Evolutionary conservation across 2,329 filamentous ascomycete genomes (phyloP).

Genomic region (Colletotrichum aenigma): DNA sequence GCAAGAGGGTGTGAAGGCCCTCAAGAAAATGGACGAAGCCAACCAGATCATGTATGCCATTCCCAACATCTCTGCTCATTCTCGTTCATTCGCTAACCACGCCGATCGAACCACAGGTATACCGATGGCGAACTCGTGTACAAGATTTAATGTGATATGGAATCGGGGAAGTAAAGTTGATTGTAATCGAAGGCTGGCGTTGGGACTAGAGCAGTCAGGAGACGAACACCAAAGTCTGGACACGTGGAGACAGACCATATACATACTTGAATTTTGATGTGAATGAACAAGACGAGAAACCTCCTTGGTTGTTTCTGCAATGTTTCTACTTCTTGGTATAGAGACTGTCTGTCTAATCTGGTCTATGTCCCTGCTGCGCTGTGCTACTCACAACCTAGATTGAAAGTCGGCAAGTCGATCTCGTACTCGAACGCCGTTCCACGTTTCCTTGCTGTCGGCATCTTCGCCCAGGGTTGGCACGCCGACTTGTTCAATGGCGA

Average conservation of each 20-base stretch:
- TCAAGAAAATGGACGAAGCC: slow-evolving; percentile 78
- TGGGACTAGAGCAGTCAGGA: not conserved
- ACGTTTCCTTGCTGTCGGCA: slow-evolving; percentile 55
- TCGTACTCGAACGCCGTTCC: slow-evolving; percentile 63
- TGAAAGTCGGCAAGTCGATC: slow-evolving; percentile 58
- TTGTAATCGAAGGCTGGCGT: not conserved
- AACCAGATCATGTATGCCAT: slow-evolving; percentile 90
- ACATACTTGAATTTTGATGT: not conserved
- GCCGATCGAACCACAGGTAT: slow-evolving; percentile 45
- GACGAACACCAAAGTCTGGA: not conserved
- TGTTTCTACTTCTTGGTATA: not conserved
- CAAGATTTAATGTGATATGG: slow-evolving; percentile 57
- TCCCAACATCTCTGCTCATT: not conserved
- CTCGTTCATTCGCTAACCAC: not conserved
- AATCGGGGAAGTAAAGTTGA: not conserved
- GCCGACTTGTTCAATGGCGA: slow-evolving; percentile 93
- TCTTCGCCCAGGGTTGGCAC: slow-evolving; percentile 65
- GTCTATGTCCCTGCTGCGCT: not conserved
- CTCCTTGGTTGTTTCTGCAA: not conserved
- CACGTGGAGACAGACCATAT: not conserved
- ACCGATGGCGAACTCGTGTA: slow-evolving; percentile 70
- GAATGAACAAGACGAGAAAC: not conserved
- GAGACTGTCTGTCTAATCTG: not conserved
- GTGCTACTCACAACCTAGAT: slow-evolving; percentile 32
- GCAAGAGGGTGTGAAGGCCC: slow-evolving; percentile 75